Conservation (phyloP, 108 stramenopile genomes). For the Fistulifera solaris region DNA sequence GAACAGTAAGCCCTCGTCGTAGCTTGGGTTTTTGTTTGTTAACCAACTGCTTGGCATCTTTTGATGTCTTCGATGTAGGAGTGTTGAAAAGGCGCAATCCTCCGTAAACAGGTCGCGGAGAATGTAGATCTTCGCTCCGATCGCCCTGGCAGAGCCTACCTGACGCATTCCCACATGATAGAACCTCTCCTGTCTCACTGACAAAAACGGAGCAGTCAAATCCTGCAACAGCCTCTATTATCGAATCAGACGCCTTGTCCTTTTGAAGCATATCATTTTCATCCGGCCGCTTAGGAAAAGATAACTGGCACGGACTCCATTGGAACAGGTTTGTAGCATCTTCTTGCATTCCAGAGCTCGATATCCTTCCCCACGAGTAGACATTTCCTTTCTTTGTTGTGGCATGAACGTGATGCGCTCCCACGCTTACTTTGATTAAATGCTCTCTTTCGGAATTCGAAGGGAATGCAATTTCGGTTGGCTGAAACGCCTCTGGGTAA, state of each 20-base stretch:
- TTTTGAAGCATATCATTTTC: neutral
- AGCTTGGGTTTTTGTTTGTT: neutral
- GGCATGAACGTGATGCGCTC: constrained; percentile 49
- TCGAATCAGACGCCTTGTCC: neutral
- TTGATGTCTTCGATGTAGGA: neutral
- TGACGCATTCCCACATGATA: constrained; percentile 48
- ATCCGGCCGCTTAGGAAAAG: constrained; percentile 11
- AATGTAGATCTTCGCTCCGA: constrained; percentile 18
- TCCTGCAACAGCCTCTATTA: constrained; percentile 46
- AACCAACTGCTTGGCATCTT: neutral
- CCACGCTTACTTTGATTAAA: constrained; percentile 41
- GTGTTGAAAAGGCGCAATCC: constrained; percentile 44
- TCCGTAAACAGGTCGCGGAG: constrained; percentile 42
- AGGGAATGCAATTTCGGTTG: constrained; percentile 42
- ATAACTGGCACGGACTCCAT: constrained; percentile 24
- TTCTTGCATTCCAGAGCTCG: constrained; percentile 9
- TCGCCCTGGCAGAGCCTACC: constrained; percentile 59
- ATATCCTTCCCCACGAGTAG: constrained; percentile 49
- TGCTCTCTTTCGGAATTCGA: constrained; percentile 2
- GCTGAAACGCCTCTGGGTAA: constrained; percentile 17
- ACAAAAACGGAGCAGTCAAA: constrained; percentile 49
- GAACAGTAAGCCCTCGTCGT: neutral
- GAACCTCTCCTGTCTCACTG: constrained; percentile 34
- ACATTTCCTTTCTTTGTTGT: constrained; percentile 30
- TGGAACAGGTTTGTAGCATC: constrained; percentile 18